Evolutionary conservation across 176 grass and related monocot species (phyloP).

Genomic region (Areca catechu): DNA sequence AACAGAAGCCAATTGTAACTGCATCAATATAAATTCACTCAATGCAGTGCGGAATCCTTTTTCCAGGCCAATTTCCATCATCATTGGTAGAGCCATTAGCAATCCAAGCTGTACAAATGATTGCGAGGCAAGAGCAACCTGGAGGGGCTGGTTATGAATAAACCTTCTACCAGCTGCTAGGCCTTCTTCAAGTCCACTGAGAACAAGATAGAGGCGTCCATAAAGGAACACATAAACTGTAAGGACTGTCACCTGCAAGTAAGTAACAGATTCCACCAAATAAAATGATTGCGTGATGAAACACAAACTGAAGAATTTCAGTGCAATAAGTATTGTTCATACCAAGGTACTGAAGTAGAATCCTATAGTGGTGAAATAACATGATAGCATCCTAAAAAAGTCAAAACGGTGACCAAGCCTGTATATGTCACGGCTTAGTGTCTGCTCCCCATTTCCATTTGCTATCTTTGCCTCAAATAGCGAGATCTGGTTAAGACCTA

Average conservation of each 20-base stretch:
- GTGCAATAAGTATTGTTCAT: constrained; percentile 24
- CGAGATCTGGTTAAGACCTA: constrained; percentile 88
- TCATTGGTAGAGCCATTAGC: constrained; percentile 91
- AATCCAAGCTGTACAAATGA: constrained; percentile 90
- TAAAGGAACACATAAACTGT: constrained; percentile 93
- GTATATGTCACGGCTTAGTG: constrained; percentile 86
- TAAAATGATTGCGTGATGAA: constrained; percentile 4
- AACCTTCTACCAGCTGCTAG: constrained; percentile 55
- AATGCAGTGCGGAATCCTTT: constrained; percentile 77
- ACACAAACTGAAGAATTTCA: not conserved
- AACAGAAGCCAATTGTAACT: constrained; percentile 69
- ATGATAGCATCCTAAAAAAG: constrained; percentile 97
- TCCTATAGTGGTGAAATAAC: constrained; percentile 86
- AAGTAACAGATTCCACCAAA: constrained; percentile 7
- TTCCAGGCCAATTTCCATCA: constrained; percentile 99
- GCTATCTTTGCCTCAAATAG: constrained; percentile 89
- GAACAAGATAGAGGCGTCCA: constrained; percentile 86
- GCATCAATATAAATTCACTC: constrained; percentile 88
- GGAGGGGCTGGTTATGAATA: constrained; percentile 72
- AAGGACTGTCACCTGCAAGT: constrained; percentile 69
- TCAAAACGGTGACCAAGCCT: constrained; percentile 88
- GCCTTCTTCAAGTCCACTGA: constrained; percentile 89
- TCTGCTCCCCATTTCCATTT: constrained; percentile 92
- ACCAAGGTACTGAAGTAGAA: constrained; percentile 93
- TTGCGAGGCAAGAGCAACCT: constrained; percentile 90